Conservation (phyloP, 2,329 filamentous ascomycete genomes). For the Epichloe scottii region DNA sequence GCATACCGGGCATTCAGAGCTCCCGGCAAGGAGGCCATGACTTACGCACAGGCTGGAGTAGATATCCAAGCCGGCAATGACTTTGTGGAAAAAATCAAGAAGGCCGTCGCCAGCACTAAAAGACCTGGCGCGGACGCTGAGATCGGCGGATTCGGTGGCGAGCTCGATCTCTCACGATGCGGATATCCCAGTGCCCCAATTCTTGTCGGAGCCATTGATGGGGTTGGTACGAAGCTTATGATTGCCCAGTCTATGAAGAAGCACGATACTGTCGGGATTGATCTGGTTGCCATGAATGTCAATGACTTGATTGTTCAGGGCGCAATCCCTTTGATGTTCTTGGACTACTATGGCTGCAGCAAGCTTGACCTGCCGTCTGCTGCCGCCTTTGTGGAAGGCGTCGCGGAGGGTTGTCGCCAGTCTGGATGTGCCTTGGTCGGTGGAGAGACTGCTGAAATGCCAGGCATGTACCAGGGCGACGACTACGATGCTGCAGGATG, state of each 20-base stretch:
- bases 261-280: constrained; percentile 90
- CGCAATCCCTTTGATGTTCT: constrained; percentile 87
- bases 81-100: constrained; percentile 85
- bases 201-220: constrained; percentile 88
- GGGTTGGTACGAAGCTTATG: constrained; percentile 93
- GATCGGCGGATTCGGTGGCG: constrained; percentile 89
- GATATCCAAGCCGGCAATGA: constrained; percentile 90
- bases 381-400: constrained; percentile 78
- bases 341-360: constrained; percentile 95
- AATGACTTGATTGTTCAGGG: constrained; percentile 96
- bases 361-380: constrained; percentile 68
- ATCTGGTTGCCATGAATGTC: constrained; percentile 97
- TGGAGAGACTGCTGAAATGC: constrained; percentile 97
- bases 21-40: constrained; percentile 45
- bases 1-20: constrained; percentile 59
- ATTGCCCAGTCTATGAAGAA: constrained; percentile 82
- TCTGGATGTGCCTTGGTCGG: constrained; percentile 87
- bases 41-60: constrained; percentile 87
- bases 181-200: constrained; percentile 66
- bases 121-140: constrained; percentile 81
- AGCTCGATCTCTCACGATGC: constrained; percentile 47
- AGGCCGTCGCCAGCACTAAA: constrained; percentile 71
- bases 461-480: constrained; percentile 76
- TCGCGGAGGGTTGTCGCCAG: constrained; percentile 75
- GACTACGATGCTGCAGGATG: constrained; percentile 91